These are phyloP conservation scores for Amylocystis lapponica DNA, from an alignment of 768 basidiomycete genomes.

Conservation along the genomic window DNA sequence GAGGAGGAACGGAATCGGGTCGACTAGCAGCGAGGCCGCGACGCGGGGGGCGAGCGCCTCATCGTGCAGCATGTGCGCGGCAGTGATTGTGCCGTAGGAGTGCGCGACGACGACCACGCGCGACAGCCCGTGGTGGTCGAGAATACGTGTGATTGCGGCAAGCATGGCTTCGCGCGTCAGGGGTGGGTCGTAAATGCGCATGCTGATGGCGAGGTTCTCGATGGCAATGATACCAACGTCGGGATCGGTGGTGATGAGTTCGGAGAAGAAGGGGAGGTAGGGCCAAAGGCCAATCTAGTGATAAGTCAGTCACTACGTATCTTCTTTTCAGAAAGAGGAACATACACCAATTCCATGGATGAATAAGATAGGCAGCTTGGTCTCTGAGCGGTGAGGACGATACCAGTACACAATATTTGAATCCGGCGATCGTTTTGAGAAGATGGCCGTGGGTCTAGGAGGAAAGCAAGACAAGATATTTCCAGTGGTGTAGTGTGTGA, in stretches of 20 bases:
- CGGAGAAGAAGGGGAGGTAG: conserved; percentile 46
- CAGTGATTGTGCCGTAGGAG: conserved; percentile 58
- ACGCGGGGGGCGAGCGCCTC: conserved; percentile 28
- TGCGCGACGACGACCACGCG: conserved; percentile 46
- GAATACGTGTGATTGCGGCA: conserved; percentile 36
- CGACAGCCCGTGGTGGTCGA: conserved; percentile 35
- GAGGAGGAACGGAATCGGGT: conserved; percentile 61
- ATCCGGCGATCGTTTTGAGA: conserved; percentile 36
- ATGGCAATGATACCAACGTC: conserved; percentile 54
- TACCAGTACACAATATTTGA: conserved; percentile 41
- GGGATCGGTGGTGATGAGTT: conserved; percentile 37
- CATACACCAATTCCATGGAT: conserved; percentile 65
- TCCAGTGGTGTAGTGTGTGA: conserved; percentile 43
- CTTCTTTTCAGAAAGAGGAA: conserved; percentile 8
- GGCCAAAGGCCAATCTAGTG: conserved; percentile 56
- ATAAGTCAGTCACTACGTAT: background rate
- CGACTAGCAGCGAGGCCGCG: conserved; percentile 44
- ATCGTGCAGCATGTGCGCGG: conserved; percentile 47
- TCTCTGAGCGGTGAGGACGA: conserved; percentile 40
- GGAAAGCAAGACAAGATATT: conserved; percentile 43
- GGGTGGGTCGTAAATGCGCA: conserved; percentile 52
- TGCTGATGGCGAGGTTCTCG: conserved; percentile 55
- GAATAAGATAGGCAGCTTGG: conserved; percentile 52
- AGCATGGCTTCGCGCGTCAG: conserved; percentile 37
- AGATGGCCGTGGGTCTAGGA: conserved; percentile 39